Conservation (phyloP, 2,329 filamentous ascomycete species). For the Bipolaris zeicola region DNA sequence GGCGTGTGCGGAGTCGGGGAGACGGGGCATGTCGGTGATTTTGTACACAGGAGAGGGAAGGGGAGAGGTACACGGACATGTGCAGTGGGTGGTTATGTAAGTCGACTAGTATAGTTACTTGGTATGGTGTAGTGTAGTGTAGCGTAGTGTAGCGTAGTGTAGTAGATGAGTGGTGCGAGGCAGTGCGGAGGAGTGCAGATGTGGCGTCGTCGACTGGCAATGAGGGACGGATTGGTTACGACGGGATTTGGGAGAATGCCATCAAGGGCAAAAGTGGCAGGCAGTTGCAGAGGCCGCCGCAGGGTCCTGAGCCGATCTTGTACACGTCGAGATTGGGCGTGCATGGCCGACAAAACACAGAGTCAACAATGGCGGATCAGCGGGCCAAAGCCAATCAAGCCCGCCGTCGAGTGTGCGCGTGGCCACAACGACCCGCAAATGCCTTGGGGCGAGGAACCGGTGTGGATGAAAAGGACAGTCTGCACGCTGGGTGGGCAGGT, state of each 20-base stretch:
- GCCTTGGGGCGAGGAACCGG: neutral
- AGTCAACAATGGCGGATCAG: slow-evolving; percentile 28
- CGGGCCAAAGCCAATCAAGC: slow-evolving; percentile 21
- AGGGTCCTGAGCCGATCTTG: slow-evolving; percentile 39
- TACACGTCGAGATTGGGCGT: slow-evolving; percentile 18
- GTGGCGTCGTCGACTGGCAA: neutral
- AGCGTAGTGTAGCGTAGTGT: too few species aligned
- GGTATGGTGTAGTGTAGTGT: too few species aligned
- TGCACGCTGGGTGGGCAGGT: too few species aligned
- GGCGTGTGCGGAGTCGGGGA: slow-evolving; percentile 7
- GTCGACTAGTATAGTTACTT: too few species aligned
- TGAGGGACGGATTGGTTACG: slow-evolving; percentile 7
- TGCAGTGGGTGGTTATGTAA: neutral
- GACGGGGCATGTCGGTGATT: neutral
- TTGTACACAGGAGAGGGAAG: neutral
- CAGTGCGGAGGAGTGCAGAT: neutral
- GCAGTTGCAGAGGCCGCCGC: slow-evolving; percentile 16
- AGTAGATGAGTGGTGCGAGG: too few species aligned
- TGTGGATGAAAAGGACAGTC: too few species aligned
- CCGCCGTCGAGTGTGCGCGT: slow-evolving; percentile 20
- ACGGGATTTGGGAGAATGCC: slow-evolving; percentile 3
- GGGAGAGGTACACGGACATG: neutral
- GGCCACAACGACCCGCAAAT: slow-evolving; percentile 20
- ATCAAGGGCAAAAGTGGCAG: slow-evolving; percentile 15
- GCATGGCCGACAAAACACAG: slow-evolving; percentile 18